Evolutionary conservation across 2,329 filamentous ascomycete genomes (phyloP).

Genomic region (Geosmithia morbida): DNA sequence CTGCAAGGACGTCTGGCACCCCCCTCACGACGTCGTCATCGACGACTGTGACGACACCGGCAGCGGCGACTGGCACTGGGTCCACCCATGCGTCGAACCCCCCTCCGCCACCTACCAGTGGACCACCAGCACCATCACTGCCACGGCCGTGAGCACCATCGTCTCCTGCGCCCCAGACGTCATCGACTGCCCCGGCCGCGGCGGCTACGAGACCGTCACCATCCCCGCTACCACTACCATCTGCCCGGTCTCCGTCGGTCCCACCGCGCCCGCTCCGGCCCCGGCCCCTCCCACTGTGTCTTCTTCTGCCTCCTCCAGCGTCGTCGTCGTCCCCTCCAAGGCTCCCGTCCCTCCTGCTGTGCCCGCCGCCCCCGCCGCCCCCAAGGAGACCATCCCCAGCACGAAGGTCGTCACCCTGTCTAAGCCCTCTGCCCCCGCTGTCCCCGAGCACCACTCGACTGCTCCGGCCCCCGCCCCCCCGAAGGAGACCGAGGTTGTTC

Average conservation of each 20-base stretch:
- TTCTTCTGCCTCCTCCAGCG: no score
- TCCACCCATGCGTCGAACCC: slow-evolving; percentile 14
- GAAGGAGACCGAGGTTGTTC: slow-evolving; percentile 1
- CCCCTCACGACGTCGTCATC: slow-evolving; percentile 19
- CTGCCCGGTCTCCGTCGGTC: slow-evolving; percentile 19
- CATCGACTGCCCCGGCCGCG: slow-evolving; percentile 21
- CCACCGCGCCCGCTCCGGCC: background rate
- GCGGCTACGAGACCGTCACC: slow-evolving; percentile 18
- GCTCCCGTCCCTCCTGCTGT: slow-evolving; percentile 1
- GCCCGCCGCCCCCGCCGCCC: background rate
- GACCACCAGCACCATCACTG: slow-evolving; percentile 26
- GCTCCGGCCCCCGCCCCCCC: background rate
- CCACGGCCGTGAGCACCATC: slow-evolving; percentile 22
- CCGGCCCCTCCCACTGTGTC: background rate
- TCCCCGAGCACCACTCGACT: background rate
- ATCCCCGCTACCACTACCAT: slow-evolving; percentile 25
- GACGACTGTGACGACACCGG: slow-evolving; percentile 18
- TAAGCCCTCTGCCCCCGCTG: background rate
- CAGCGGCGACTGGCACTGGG: slow-evolving; percentile 19
- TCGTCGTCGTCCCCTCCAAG: background rate
- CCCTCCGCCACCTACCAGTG: slow-evolving; percentile 16
- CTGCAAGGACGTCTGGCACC: slow-evolving; percentile 19
- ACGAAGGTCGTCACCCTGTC: background rate
- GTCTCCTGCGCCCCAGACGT: slow-evolving; percentile 20
- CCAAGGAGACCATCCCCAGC: background rate